Evolutionary conservation across 768 basidiomycete genomes (phyloP).

Genomic region (Solioccasus polychromus): DNA sequence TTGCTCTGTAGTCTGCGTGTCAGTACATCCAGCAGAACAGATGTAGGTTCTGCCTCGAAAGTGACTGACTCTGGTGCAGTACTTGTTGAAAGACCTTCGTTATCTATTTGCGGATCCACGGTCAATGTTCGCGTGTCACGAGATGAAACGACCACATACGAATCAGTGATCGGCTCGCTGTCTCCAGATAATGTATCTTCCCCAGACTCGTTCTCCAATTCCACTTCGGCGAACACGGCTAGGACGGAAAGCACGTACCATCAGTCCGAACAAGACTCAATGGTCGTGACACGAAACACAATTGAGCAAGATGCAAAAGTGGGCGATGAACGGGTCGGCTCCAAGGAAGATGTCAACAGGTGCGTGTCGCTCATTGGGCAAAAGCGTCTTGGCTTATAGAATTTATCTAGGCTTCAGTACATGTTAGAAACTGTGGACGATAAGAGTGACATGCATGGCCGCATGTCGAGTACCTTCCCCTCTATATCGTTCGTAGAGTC

Average conservation of each 20-base stretch:
- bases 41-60: background rate
- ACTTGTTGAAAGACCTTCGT: background rate
- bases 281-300: background rate
- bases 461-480: background rate
- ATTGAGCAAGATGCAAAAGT: background rate
- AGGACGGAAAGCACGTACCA: background rate
- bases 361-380: background rate
- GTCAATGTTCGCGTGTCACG: background rate
- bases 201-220: too few species aligned
- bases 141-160: background rate
- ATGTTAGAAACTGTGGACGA: background rate
- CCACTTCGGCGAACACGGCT: too few species aligned
- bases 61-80: background rate
- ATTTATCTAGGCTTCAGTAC: background rate
- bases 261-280: background rate
- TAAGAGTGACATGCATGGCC: background rate
- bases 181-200: too few species aligned
- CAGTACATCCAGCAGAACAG: background rate
- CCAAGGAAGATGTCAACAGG: background rate
- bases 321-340: background rate
- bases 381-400: background rate
- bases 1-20: background rate
- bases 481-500: background rate
- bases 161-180: too few species aligned
- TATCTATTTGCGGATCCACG: background rate